Evolutionary conservation across 371 early-diverging fungal species (phyloP).

Genomic region (Mortierella polycephala): DNA sequence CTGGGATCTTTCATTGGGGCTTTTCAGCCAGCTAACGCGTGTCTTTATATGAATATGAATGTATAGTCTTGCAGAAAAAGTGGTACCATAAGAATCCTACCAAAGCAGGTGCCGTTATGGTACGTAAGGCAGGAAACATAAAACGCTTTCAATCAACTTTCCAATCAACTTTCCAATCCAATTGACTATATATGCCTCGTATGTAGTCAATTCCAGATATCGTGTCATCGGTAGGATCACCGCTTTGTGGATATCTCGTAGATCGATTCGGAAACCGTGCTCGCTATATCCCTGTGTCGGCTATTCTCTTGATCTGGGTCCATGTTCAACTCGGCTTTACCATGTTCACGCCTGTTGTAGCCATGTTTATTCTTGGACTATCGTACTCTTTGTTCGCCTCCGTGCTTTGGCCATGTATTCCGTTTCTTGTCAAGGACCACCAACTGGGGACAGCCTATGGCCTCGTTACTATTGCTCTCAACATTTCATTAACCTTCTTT

Average conservation of each 20-base stretch:
- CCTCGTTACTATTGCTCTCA: conserved; percentile 68
- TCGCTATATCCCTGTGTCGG: conserved; percentile 60
- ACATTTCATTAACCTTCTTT: conserved; percentile 66
- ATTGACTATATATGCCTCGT: too few species aligned
- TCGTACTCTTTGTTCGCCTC: conserved; percentile 63
- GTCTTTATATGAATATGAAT: not conserved
- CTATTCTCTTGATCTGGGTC: conserved; percentile 54
- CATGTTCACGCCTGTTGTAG: conserved; percentile 50
- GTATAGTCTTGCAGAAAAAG: conserved; percentile 58
- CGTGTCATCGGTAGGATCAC: conserved; percentile 66
- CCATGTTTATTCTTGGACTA: conserved; percentile 63
- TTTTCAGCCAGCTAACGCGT: not conserved
- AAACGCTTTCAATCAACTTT: not conserved
- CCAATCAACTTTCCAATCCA: not conserved
- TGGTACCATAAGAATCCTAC: conserved; percentile 59
- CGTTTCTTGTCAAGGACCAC: conserved; percentile 60
- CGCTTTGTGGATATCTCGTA: conserved; percentile 63
- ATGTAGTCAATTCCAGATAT: conserved; percentile 63
- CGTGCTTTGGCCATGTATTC: conserved; percentile 70
- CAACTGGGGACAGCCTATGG: conserved; percentile 77
- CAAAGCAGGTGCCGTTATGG: conserved; percentile 62
- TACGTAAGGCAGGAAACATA: not conserved
- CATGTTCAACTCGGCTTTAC: conserved; percentile 61
- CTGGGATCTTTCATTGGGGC: not conserved
- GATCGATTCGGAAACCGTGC: conserved; percentile 63